Base-by-base conservation (phyloP, 2,329 filamentous ascomycete species). In the Pyrenochaeta sp. region DNA sequence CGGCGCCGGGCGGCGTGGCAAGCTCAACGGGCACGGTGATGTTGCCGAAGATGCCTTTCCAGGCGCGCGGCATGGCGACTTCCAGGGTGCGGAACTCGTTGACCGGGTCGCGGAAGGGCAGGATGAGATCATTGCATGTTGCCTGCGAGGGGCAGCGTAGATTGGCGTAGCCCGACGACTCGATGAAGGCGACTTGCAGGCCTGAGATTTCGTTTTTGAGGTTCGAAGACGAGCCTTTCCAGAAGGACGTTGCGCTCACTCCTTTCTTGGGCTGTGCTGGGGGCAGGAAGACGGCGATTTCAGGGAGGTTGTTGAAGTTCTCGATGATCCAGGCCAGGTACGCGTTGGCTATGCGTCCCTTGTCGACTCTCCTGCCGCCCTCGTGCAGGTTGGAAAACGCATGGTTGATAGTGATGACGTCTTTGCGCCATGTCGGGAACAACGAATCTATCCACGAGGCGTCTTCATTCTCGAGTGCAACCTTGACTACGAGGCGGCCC, bases 1-100 rank as follows among this genome's bases (percentile, higher is more conserved):
- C 62, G 3, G 58, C 58, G 35, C 68, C 80, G 48, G 77, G 79
- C 7, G 72, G 70, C 2, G 72, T 69, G 1, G 72, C 77, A 11
- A 81, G 68, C 14, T 65, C 55, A 10, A 73, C 59, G 0, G 77
- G 78, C 2, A 72, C 54, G 4, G 44, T 30, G 0, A 39, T 39
- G 10, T 64, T 60, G 21, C 39, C 36, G 43, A 81, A 79, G 3
- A 80, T 46, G n/a, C 74, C 69, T 55, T 68, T 64, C 55, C 78
- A 81, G 1, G 71, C 75, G 7, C 65, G 61, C 3, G 41, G 27
- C 35, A 62, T 55, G 13, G 34, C 34, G 7, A 49, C 48, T 34
- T 76, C 71, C 41, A 55, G 23, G 21, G 53, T 51, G 17, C 55
- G 36, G 11, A 52, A 48, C 23, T 53, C 49, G 23, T 55, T 39